Conservation (phyloP, 2,329 filamentous ascomycete genomes). For the Pseudogymnoascus sp. region DNA sequence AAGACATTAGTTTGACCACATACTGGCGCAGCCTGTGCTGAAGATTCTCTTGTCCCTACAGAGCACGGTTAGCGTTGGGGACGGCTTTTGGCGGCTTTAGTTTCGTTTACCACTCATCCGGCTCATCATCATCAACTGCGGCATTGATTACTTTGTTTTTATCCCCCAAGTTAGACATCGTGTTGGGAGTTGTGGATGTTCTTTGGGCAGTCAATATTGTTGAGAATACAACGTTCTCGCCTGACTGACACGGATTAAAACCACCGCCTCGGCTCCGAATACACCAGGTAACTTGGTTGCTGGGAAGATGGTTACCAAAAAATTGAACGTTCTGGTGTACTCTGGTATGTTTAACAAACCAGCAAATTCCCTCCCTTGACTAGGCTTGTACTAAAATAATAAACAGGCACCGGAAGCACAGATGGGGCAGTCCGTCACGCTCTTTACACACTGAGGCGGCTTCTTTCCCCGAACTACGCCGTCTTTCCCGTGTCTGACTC, state of each 20-base stretch:
- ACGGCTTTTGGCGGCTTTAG: conserved; percentile 12
- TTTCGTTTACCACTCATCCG: conserved; percentile 76
- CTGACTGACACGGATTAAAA: neutral
- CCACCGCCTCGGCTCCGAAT: neutral
- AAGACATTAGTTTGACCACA: conserved; percentile 18
- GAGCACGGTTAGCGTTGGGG: conserved; percentile 17
- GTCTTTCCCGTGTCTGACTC: conserved; percentile 76
- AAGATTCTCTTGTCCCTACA: conserved; percentile 93
- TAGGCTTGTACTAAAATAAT: conserved; percentile 3
- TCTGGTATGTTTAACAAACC: conserved; percentile 49
- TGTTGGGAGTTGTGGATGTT: conserved; percentile 2
- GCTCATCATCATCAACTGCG: conserved; percentile 68
- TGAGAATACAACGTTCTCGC: conserved; percentile 9
- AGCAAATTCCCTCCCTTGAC: neutral
- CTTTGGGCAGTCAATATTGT: conserved; percentile 14
- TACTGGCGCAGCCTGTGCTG: conserved; percentile 89
- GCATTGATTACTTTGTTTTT: conserved; percentile 24
- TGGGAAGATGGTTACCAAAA: conserved; percentile 50
- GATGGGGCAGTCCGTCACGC: conserved; percentile 84
- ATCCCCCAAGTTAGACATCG: conserved; percentile 25
- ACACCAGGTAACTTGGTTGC: neutral
- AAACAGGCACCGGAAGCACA: conserved; percentile 70
- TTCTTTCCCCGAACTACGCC: conserved; percentile 85
- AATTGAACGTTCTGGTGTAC: conserved; percentile 89
- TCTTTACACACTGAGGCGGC: conserved; percentile 73